Conservation (phyloP, 164 flowering plant species). For the Liquidambar formosana region DNA sequence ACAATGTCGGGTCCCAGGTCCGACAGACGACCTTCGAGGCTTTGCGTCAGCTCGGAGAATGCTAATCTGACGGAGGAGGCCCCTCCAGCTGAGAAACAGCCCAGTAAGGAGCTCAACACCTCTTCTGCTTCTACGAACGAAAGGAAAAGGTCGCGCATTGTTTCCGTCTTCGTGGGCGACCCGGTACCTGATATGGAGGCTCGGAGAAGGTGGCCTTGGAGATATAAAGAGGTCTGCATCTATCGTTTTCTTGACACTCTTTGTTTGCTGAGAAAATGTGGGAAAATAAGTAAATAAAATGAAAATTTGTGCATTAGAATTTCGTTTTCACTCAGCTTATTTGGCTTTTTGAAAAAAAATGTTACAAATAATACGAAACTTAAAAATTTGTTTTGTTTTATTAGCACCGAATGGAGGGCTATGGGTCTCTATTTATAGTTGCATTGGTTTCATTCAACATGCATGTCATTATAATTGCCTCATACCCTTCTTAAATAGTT, state of each 20-base stretch:
- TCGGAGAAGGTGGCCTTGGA: conserved; percentile 21
- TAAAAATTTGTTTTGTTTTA: too few relatives aligned
- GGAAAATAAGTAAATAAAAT: background rate
- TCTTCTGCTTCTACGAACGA: background rate
- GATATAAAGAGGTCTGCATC: conserved; percentile 6
- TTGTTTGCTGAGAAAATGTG: background rate
- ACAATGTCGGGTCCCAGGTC: background rate
- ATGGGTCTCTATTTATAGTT: too few relatives aligned
- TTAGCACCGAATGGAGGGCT: too few relatives aligned
- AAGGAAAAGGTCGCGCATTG: background rate
- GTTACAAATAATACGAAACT: too few relatives aligned
- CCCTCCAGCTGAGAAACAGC: background rate
- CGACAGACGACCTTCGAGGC: background rate
- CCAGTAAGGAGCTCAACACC: conserved; percentile 1
- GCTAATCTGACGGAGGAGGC: background rate
- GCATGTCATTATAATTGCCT: too few relatives aligned
- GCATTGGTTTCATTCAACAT: too few relatives aligned
- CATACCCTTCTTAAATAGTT: too few relatives aligned
- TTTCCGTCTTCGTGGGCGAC: conserved; percentile 9
- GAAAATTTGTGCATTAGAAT: background rate
- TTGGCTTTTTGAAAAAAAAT: too few relatives aligned
- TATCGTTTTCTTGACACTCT: background rate
- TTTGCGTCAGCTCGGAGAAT: background rate
- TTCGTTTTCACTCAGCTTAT: too few relatives aligned
- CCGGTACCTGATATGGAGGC: conserved; percentile 20